Conservation (phyloP, 495 filamentous ascomycete genomes). For the Cercophora scortea region DNA sequence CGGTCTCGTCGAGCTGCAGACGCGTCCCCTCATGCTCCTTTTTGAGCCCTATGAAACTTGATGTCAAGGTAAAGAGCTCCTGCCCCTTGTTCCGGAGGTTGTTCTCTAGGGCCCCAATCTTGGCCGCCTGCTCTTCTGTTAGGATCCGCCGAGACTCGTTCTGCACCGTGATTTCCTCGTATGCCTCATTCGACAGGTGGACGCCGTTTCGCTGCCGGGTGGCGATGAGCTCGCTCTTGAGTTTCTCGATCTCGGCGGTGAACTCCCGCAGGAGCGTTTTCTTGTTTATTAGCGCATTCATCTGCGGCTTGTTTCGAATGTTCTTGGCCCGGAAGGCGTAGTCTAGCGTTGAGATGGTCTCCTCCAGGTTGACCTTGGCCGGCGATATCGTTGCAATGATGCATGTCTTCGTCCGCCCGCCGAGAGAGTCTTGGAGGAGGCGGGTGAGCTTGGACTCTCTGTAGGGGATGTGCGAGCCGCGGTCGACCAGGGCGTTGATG, state of each 20-base stretch:
- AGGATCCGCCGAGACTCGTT: conserved; percentile 90
- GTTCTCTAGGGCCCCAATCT: conserved; percentile 85
- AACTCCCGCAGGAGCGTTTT: conserved; percentile 86
- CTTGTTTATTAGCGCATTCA: conserved; percentile 85
- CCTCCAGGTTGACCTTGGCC: conserved; percentile 87
- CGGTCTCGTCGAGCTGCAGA: conserved; percentile 64
- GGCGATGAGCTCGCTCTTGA: conserved; percentile 88
- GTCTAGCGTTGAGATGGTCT: conserved; percentile 95
- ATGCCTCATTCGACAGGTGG: conserved; percentile 76
- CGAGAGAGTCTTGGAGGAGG: conserved; percentile 90
- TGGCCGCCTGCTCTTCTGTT: conserved; percentile 83
- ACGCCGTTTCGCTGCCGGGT: conserved; percentile 92
- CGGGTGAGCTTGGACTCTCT: conserved; percentile 94
- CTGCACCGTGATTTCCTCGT: conserved; percentile 79
- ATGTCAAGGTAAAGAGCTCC: conserved; percentile 77
- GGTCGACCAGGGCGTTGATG: conserved; percentile 95
- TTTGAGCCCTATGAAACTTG: conserved; percentile 75
- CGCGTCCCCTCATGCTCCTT: conserved; percentile 76
- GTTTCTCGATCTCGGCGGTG: conserved; percentile 84
- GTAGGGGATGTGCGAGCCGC: conserved; percentile 86
- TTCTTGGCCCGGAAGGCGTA: conserved; percentile 98
- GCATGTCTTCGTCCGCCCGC: conserved; percentile 92
- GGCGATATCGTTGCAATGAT: conserved; percentile 97
- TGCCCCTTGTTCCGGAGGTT: conserved; percentile 86
- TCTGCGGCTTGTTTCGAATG: conserved; percentile 94